Conservation (phyloP, 106 monocot genomes). For the Allium cepa region DNA sequence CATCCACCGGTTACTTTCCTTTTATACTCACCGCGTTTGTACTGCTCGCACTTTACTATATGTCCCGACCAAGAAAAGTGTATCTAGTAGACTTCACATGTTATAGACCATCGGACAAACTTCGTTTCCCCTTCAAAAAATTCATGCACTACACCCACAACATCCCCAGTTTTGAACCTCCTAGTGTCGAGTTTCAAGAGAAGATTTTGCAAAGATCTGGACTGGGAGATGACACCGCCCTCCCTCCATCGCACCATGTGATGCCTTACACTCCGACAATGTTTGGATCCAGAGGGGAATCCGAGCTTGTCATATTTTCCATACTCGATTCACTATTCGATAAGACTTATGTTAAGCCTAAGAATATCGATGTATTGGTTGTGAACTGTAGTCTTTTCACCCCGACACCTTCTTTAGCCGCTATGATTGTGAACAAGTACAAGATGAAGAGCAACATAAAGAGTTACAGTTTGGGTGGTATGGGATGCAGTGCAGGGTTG, state of each 20-base stretch:
- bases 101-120: slow-evolving; percentile 12
- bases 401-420: not conserved
- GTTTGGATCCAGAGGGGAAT: slow-evolving; percentile 13
- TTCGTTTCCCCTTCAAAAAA: slow-evolving; percentile 1
- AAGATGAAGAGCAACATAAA: slow-evolving; percentile 1
- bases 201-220: slow-evolving; percentile 27
- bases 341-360: not conserved
- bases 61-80: slow-evolving; percentile 10
- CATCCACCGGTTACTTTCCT: slow-evolving; percentile 7
- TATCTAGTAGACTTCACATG: slow-evolving; percentile 29
- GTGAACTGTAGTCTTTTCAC: slow-evolving; percentile 8
- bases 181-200: slow-evolving; percentile 20
- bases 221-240: slow-evolving; percentile 26
- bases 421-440: slow-evolving; percentile 2
- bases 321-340: not conserved
- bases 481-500: slow-evolving; percentile 5
- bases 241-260: slow-evolving; percentile 13
- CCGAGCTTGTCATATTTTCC: slow-evolving; percentile 11
- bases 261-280: slow-evolving; percentile 8
- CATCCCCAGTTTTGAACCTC: slow-evolving; percentile 6
- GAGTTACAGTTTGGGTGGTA: not conserved
- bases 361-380: not conserved
- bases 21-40: not conserved
- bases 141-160: slow-evolving; percentile 7
- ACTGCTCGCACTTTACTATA: slow-evolving; percentile 14